Evolutionary conservation across 2,329 filamentous ascomycete genomes (phyloP).

Genomic region (Hymenotorrendiella dingleyae): DNA sequence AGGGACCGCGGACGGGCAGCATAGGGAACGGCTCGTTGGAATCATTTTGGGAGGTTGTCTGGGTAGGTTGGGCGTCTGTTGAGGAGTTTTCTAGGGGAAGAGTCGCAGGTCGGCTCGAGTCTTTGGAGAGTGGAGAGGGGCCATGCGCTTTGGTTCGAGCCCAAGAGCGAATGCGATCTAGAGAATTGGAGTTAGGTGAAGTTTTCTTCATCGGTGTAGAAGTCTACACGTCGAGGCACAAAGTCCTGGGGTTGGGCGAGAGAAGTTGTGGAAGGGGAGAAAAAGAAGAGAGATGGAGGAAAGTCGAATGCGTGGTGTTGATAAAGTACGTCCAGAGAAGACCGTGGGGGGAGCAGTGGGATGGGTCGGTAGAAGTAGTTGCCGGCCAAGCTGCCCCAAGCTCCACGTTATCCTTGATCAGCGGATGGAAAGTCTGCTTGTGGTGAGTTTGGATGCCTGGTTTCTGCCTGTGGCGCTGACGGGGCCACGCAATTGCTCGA

Average conservation of each 20-base stretch:
- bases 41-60: slow-evolving; percentile 15
- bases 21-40: slow-evolving; percentile 11
- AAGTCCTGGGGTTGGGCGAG: not conserved
- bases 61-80: slow-evolving; percentile 18
- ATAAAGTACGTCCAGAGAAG: too few relatives aligned
- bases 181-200: slow-evolving; percentile 43
- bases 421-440: too few relatives aligned
- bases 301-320: too few relatives aligned
- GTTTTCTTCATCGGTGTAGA: slow-evolving; percentile 55
- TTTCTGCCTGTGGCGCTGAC: not conserved
- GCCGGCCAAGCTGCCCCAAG: too few relatives aligned
- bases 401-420: too few relatives aligned
- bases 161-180: slow-evolving; percentile 53
- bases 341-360: not conserved
- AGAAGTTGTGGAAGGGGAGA: not conserved
- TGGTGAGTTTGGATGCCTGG: not conserved
- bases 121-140: slow-evolving; percentile 35
- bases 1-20: slow-evolving; percentile 10
- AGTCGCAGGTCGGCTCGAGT: slow-evolving; percentile 27
- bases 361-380: slow-evolving; percentile 1
- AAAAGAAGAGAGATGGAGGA: not conserved
- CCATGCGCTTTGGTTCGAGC: slow-evolving; percentile 50
- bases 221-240: slow-evolving; percentile 6
- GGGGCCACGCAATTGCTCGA: slow-evolving; percentile 1
- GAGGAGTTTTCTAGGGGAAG: slow-evolving; percentile 35